These are phyloP conservation scores for Chlorella sorokiniana DNA, from an alignment of 139 green algal species.

Conservation along the genomic window DNA sequence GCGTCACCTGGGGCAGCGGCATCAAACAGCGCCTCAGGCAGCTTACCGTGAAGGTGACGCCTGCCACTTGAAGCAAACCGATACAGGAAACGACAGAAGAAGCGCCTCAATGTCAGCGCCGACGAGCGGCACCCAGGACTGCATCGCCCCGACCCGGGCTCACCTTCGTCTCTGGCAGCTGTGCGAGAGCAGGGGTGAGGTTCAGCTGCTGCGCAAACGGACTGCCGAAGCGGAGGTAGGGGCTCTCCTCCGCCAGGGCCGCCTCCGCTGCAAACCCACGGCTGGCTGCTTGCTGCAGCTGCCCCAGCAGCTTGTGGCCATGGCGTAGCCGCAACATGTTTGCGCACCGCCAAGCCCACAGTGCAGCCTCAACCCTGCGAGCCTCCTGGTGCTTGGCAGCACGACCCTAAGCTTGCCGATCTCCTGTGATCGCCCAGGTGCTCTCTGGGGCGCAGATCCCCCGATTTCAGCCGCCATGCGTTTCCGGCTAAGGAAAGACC, in stretches of 20 bases:
- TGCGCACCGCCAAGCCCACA: neutral
- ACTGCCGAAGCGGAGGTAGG: constrained; percentile 82
- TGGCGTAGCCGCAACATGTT: constrained; percentile 15
- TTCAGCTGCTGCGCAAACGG: constrained; percentile 68
- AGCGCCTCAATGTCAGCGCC: neutral
- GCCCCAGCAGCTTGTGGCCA: constrained; percentile 11
- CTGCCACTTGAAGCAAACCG: neutral
- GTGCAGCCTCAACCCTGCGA: neutral
- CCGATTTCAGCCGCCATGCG: neutral
- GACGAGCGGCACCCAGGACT: neutral
- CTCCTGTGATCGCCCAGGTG: too few species aligned
- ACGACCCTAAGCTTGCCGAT: neutral
- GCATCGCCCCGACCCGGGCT: neutral
- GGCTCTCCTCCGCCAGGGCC: constrained; percentile 34
- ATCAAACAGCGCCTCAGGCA: neutral
- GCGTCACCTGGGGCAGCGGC: constrained; percentile 79
- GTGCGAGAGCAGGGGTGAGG: constrained; percentile 67
- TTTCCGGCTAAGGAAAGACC: neutral
- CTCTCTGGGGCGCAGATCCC: too few species aligned
- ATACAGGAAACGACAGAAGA: neutral
- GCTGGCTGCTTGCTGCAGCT: constrained; percentile 10
- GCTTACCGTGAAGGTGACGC: neutral
- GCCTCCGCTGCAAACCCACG: constrained; percentile 31
- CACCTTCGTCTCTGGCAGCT: constrained; percentile 88
- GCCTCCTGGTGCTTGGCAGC: neutral